These are phyloP conservation scores for Elymus sibiricus DNA, from an alignment of 176 grass and related monocot species.

Conservation along the genomic window DNA sequence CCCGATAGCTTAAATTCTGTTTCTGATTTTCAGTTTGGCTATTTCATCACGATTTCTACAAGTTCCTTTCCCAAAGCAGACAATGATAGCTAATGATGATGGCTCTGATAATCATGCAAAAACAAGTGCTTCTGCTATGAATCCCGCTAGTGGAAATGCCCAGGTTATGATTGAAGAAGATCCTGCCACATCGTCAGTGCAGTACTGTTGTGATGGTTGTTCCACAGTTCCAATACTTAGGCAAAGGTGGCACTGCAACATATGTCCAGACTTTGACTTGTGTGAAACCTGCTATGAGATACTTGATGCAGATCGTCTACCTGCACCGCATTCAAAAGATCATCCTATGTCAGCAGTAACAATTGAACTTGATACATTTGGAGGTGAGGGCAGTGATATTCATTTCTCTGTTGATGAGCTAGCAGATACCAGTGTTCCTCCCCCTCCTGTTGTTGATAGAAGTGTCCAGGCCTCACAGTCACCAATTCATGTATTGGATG, in stretches of 20 bases:
- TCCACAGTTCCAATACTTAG: slow-evolving; percentile 95
- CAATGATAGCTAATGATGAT: slow-evolving; percentile 93
- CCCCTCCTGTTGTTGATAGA: slow-evolving; percentile 48
- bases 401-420: slow-evolving; percentile 81
- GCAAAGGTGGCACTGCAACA: slow-evolving; percentile 92
- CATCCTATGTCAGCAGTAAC: slow-evolving; percentile 94
- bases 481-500: slow-evolving; percentile 71
- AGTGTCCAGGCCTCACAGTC: slow-evolving; percentile 58
- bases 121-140: slow-evolving; percentile 46
- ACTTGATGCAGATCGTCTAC: slow-evolving; percentile 82
- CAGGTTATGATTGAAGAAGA: slow-evolving; percentile 96
- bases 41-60: slow-evolving; percentile 96
- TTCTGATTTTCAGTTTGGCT: slow-evolving; percentile 76
- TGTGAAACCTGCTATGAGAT: slow-evolving; percentile 97
- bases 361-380: slow-evolving; percentile 91
- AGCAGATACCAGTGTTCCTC: slow-evolving; percentile 45
- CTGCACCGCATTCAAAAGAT: slow-evolving; percentile 81
- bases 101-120: slow-evolving; percentile 56
- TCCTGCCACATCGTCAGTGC: slow-evolving; percentile 78
- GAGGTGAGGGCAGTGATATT: slow-evolving; percentile 71
- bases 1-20: not conserved
- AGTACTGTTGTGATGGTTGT: slow-evolving; percentile 99
- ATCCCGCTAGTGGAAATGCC: slow-evolving; percentile 52
- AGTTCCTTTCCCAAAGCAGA: slow-evolving; percentile 99
- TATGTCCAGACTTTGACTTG: slow-evolving; percentile 95